Evolutionary conservation across 2,329 filamentous ascomycete species (phyloP), one percentile per base, ranked within the genome.

Genomic region (Xylariaceae sp.): DNA sequence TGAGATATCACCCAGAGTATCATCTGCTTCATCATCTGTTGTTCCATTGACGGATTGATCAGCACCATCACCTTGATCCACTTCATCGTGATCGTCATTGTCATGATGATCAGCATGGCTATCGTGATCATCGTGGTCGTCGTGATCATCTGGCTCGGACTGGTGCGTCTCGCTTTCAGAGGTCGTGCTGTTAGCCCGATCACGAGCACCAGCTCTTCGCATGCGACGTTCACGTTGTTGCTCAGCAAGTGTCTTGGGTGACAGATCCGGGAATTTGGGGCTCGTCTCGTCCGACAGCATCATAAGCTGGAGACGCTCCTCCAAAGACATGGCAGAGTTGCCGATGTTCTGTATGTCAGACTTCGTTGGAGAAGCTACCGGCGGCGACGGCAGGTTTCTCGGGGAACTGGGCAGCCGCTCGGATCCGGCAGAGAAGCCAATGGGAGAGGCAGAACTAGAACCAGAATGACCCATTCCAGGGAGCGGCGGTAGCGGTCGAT

Each of bases 231-330:
- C 87, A 53, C 87, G 80, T 72, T 89, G 87, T 65, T 83, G 81
- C 70, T 87, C 85, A 2, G 82, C 84, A 42, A 84, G 83, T 1
- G 80, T 78, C 72, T 85, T 86, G 53, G 64, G 60, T 3, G 69
- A 56, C 42, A 58, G 62, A 37, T 69, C 68, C 15, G 61, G 53
- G 7, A 58, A 50, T 61, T 72, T 72, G 23, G 70, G 70, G 55
- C 69, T 71, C 11, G 64, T 69, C 58, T 88, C 85, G 57, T 88
- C 84, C 15, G 90, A 89, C 51, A 92, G 82, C 86, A 93, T 92
- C 90, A 97, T 94, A 52, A 96, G 81, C 69, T 88, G 87, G 55
- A 97, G 78, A 51, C 92, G 83, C 71, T 97, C 92, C 71, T 96
- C 91, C 2, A 96, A 79, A 0, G 91, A 85, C 86, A 96, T 91